Conservation (phyloP, 2,329 filamentous ascomycete species). For the Colletotrichum lindemuthianum region DNA sequence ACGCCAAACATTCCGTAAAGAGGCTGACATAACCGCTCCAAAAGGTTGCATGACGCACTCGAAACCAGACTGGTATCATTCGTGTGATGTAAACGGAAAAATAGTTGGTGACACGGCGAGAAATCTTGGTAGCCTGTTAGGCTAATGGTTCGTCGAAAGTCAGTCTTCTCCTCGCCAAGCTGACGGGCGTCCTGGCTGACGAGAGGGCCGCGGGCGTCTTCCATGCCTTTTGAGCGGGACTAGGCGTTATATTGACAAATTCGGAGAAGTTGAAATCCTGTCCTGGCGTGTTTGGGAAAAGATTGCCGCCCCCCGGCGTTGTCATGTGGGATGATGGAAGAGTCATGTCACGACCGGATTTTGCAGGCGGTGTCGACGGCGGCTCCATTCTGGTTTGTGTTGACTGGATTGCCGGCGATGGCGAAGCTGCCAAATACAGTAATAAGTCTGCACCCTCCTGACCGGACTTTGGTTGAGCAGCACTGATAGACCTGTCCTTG, state of each 20-base stretch:
- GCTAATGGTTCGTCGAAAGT: conserved; percentile 83
- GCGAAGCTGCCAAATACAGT: conserved; percentile 89
- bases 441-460: conserved; percentile 86
- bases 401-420: conserved; percentile 78
- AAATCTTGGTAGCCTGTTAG: conserved; percentile 38
- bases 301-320: conserved; percentile 78
- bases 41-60: no score
- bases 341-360: conserved; percentile 68
- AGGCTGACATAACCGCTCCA: no score
- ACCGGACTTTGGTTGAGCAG: conserved; percentile 66
- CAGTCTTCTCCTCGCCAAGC: conserved; percentile 77
- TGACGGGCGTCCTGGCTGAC: conserved; percentile 65
- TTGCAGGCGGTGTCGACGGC: conserved; percentile 80
- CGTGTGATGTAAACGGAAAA: not conserved
- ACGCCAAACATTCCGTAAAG: no score
- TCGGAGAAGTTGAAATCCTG: conserved; percentile 93
- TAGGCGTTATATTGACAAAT: conserved; percentile 97
- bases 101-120: not conserved
- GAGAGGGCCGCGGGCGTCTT: conserved; percentile 75
- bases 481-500: conserved; percentile 56
- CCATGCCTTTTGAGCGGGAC: conserved; percentile 90
- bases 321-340: conserved; percentile 88
- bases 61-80: not conserved
- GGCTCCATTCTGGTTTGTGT: conserved; percentile 68
- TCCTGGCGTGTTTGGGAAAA: conserved; percentile 81